Conservation (phyloP, 805 yeast genomes). For the Candida glaebosa region DNA sequence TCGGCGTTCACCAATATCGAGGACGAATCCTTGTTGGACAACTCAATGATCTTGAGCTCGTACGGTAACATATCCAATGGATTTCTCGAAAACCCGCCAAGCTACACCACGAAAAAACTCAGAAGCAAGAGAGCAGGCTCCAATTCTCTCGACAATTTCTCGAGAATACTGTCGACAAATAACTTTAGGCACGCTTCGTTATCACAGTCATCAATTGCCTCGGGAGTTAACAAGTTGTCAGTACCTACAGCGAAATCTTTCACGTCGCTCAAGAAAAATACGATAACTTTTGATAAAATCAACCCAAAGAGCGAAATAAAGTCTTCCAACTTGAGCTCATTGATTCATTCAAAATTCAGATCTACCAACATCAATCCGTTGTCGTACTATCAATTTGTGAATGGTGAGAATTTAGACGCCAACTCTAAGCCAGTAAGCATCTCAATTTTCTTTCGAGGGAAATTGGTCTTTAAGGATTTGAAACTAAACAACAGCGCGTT, state of each 20-base stretch:
- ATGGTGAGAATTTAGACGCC: slow-evolving; percentile 6
- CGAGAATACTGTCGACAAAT: not conserved
- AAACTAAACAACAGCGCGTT: slow-evolving; percentile 24
- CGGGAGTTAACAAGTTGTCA: slow-evolving; percentile 3
- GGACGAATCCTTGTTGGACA: slow-evolving; percentile 31
- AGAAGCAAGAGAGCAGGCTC: slow-evolving; percentile 4
- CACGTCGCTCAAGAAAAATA: slow-evolving; percentile 7
- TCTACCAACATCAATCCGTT: slow-evolving; percentile 42
- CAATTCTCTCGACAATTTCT: not conserved
- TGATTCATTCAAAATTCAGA: slow-evolving; percentile 37
- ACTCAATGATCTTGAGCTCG: slow-evolving; percentile 23
- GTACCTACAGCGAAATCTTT: slow-evolving; percentile 2
- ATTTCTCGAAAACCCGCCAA: slow-evolving; percentile 1
- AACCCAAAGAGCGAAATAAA: slow-evolving; percentile 11
- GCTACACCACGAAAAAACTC: not conserved
- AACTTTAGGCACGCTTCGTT: slow-evolving; percentile 1
- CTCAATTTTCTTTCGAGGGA: slow-evolving; percentile 24
- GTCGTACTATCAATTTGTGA: slow-evolving; percentile 35
- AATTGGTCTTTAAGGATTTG: slow-evolving; percentile 22
- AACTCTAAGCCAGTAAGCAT: slow-evolving; percentile 6
- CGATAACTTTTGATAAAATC: slow-evolving; percentile 20
- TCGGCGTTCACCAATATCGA: slow-evolving; percentile 45
- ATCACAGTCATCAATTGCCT: slow-evolving; percentile 1
- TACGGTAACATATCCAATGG: slow-evolving; percentile 10
- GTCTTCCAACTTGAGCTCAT: slow-evolving; percentile 37